Evolutionary conservation across 1,139 yeast species (phyloP).

Genomic region (Yamadazyma trypodendri): DNA sequence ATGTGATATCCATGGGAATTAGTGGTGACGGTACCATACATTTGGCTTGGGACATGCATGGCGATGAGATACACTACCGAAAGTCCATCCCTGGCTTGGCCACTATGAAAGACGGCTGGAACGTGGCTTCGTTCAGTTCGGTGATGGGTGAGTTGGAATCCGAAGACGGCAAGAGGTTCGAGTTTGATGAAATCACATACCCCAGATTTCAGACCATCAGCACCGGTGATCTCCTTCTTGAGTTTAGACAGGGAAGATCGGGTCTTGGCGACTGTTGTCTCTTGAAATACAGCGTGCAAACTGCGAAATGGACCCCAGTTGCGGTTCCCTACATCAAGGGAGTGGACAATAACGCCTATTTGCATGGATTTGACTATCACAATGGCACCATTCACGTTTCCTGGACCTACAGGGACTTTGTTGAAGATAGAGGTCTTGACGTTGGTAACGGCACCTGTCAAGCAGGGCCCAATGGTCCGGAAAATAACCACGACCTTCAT

Average conservation of each 20-base stretch:
- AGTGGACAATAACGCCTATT: conserved; percentile 15
- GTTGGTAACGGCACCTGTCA: conserved; percentile 9
- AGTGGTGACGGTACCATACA: conserved; percentile 19
- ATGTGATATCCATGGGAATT: conserved; percentile 17
- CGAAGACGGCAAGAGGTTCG: neutral
- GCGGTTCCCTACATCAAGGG: conserved; percentile 15
- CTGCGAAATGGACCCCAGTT: conserved; percentile 11
- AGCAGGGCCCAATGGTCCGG: conserved; percentile 20
- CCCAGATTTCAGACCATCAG: conserved; percentile 16
- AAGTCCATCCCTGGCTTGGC: conserved; percentile 7
- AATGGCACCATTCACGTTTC: conserved; percentile 12
- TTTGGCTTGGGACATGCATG: conserved; percentile 19
- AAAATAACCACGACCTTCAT: conserved; percentile 16
- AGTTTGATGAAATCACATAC: conserved; percentile 14
- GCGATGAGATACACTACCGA: conserved; percentile 14
- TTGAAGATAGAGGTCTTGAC: conserved; percentile 3
- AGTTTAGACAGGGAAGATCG: conserved; percentile 17
- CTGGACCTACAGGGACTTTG: conserved; percentile 19
- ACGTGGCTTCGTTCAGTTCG: conserved; percentile 1
- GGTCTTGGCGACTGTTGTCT: conserved; percentile 19
- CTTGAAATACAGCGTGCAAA: conserved; percentile 7
- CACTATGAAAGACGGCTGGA: conserved; percentile 1
- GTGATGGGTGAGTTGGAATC: conserved; percentile 1
- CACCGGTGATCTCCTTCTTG: conserved; percentile 15
- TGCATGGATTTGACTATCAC: conserved; percentile 16